A percentile compares a stretch with the other conserved stretches of the same genome.
Conservation (phyloP, 495 filamentous ascomycete species). For the Aspergillus diversus region DNA sequence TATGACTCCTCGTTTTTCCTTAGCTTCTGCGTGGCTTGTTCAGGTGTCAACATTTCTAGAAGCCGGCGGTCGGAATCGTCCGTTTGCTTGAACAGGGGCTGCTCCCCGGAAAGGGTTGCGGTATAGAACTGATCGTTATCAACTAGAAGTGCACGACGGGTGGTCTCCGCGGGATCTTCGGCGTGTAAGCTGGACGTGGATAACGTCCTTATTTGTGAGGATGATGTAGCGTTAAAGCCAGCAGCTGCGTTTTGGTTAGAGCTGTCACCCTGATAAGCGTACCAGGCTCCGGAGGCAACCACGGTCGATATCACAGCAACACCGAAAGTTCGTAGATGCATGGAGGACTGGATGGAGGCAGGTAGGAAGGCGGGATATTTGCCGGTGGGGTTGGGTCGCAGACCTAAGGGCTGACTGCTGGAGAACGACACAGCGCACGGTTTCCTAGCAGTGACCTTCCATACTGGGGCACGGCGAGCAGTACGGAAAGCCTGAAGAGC, state of each 20-base stretch:
- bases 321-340: slow-evolving; percentile 68
- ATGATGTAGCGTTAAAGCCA: slow-evolving; percentile 29
- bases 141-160: slow-evolving; percentile 64
- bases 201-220: slow-evolving; percentile 29
- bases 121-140: slow-evolving; percentile 85
- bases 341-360: slow-evolving; percentile 54
- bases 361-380: slow-evolving; percentile 42
- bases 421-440: slow-evolving; percentile 47
- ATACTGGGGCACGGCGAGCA: slow-evolving; percentile 60
- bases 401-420: slow-evolving; percentile 48
- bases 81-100: slow-evolving; percentile 82
- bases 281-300: slow-evolving; percentile 69
- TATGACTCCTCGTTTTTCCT: slow-evolving; percentile 90
- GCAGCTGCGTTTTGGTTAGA: slow-evolving; percentile 26
- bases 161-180: slow-evolving; percentile 34
- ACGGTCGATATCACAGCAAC: slow-evolving; percentile 62
- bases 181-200: slow-evolving; percentile 40
- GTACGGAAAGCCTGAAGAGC: slow-evolving; percentile 63
- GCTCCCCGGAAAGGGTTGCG: slow-evolving; percentile 75
- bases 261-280: slow-evolving; percentile 56
- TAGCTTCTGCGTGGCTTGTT: slow-evolving; percentile 89
- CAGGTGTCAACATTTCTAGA: slow-evolving; percentile 93
- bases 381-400: slow-evolving; percentile 46
- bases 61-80: slow-evolving; percentile 80
- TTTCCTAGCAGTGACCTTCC: slow-evolving; percentile 54